Evolutionary conservation across 2,329 filamentous ascomycete genomes (phyloP).

Genomic region (Fusarium praegraminearum): DNA sequence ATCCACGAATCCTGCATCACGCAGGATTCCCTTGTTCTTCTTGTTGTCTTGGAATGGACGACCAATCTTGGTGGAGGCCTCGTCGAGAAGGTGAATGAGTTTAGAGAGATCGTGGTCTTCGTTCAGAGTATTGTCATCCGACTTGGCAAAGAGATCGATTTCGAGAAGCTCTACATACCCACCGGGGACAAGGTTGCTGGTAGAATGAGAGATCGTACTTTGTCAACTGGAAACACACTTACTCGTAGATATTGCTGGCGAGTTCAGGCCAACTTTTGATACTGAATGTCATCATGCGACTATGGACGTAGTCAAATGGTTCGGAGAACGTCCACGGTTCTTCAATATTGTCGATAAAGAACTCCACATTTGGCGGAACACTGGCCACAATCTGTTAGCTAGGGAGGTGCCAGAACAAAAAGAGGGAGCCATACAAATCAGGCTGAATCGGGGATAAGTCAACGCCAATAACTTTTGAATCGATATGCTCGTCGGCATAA

Average conservation of each 20-base stretch:
- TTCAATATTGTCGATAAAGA: constrained; percentile 39
- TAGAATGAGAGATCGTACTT: fast-evolving
- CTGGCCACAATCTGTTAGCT: neutral
- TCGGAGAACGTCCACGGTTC: constrained; percentile 32
- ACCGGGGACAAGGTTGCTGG: constrained; percentile 29
- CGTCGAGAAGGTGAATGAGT: constrained; percentile 10
- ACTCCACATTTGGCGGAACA: constrained; percentile 37
- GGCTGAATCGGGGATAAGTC: constrained; percentile 40
- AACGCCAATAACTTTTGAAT: constrained; percentile 28
- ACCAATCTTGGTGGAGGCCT: constrained; percentile 29
- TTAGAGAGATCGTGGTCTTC: constrained; percentile 20
- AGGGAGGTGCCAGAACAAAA: too few species aligned
- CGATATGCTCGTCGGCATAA: constrained; percentile 21
- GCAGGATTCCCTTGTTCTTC: constrained; percentile 30
- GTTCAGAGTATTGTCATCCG: constrained; percentile 22
- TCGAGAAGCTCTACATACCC: constrained; percentile 36
- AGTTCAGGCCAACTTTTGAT: constrained; percentile 34
- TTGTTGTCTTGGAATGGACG: constrained; percentile 34
- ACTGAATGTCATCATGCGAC: constrained; percentile 38
- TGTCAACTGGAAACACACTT: fast-evolving
- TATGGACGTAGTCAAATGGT: constrained; percentile 42
- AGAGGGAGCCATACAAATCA: constrained; percentile 14
- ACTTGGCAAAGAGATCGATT: constrained; percentile 28
- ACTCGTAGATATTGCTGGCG: constrained; percentile 25
- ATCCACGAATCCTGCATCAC: constrained; percentile 22